A percentile compares a stretch with the other conserved stretches of the same genome.
These are phyloP conservation scores for Echites panduratus DNA, from an alignment of 257 asterid genomes.

Conservation along the genomic window DNA sequence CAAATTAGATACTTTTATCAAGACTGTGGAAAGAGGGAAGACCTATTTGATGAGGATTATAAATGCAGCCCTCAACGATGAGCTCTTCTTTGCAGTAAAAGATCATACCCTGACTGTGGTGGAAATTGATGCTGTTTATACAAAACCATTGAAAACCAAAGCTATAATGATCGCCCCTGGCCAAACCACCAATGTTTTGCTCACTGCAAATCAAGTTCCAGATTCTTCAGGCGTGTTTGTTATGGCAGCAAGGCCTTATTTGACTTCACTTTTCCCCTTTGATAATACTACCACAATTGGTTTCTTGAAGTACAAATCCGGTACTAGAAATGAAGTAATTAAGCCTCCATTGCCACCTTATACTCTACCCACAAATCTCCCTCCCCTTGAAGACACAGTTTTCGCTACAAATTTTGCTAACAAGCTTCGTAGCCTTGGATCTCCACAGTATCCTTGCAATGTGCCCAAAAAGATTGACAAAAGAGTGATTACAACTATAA, in stretches of 20 bases:
- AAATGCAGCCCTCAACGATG: slow-evolving; percentile 68
- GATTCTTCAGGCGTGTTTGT: slow-evolving; percentile 27
- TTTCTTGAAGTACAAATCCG: slow-evolving; percentile 51
- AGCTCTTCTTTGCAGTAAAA: slow-evolving; percentile 67
- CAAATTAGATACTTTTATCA: slow-evolving; percentile 48
- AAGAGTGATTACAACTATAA: slow-evolving; percentile 42
- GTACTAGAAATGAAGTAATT: neutral
- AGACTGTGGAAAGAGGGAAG: slow-evolving; percentile 46
- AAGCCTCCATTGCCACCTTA: slow-evolving; percentile 23
- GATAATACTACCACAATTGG: slow-evolving; percentile 62
- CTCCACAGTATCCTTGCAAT: slow-evolving; percentile 52
- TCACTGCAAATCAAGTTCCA: slow-evolving; percentile 51
- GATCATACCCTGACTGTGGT: slow-evolving; percentile 71
- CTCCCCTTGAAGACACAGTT: slow-evolving; percentile 45
- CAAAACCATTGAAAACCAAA: slow-evolving; percentile 56
- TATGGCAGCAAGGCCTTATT: slow-evolving; percentile 82
- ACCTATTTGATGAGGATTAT: slow-evolving; percentile 73
- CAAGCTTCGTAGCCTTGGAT: slow-evolving; percentile 50
- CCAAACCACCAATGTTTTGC: slow-evolving; percentile 61
- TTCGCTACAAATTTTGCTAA: slow-evolving; percentile 42
- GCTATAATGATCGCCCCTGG: slow-evolving; percentile 78
- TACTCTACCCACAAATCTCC: slow-evolving; percentile 55
- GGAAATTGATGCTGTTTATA: slow-evolving; percentile 57
- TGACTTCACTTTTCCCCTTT: slow-evolving; percentile 61
- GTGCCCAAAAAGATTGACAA: slow-evolving; percentile 55